Conservation (phyloP, 1,284 basidiomycete genomes). For the Entoloma clypeatum region DNA sequence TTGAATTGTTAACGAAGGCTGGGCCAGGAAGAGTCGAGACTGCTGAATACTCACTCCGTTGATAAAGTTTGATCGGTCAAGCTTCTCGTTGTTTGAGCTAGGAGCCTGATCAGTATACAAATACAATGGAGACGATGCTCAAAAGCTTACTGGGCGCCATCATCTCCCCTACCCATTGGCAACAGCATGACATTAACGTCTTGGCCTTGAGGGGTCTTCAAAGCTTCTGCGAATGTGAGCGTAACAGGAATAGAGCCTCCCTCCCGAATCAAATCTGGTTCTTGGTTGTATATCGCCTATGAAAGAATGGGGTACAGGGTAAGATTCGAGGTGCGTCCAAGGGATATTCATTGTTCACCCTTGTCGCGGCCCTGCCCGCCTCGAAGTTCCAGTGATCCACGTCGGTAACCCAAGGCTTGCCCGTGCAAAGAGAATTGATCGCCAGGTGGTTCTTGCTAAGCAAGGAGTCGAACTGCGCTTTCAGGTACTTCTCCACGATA, state of each 20-base stretch:
- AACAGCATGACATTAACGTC: slow-evolving; percentile 22
- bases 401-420: slow-evolving; percentile 1
- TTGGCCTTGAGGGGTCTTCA: not conserved
- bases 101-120: not conserved
- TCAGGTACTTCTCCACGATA: slow-evolving; percentile 1
- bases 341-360: not conserved
- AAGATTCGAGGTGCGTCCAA: not conserved
- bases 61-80: slow-evolving; percentile 1
- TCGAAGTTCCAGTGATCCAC: not conserved
- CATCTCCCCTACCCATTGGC: slow-evolving; percentile 25
- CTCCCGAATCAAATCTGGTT: slow-evolving; percentile 18
- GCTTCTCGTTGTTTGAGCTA: slow-evolving; percentile 5
- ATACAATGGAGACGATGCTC: not conserved
- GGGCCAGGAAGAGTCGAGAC: too few species aligned
- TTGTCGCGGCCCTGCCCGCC: not conserved
- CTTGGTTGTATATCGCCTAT: slow-evolving; percentile 3
- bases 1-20: too few species aligned
- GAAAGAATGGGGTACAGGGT: not conserved
- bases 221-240: slow-evolving; percentile 11
- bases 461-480: not conserved
- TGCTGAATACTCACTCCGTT: slow-evolving; percentile 4
- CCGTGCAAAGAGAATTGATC: not conserved
- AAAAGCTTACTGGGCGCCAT: slow-evolving; percentile 20
- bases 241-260: slow-evolving; percentile 20
- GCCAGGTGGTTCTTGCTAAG: slow-evolving; percentile 1